Base-by-base conservation (phyloP, 139 green algal genomes). In the Picochlorum costavermella region DNA sequence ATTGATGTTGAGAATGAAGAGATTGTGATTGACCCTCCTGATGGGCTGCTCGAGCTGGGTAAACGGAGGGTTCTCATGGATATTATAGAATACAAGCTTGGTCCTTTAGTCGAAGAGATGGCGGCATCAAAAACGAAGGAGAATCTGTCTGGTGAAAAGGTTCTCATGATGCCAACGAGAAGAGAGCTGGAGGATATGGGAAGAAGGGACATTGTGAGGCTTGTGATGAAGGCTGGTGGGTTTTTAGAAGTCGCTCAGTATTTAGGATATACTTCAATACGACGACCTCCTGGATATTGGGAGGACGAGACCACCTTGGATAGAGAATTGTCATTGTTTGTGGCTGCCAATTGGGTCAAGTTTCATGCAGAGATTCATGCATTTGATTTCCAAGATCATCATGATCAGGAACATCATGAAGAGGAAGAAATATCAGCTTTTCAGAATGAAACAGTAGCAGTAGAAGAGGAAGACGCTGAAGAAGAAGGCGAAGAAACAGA, bases 31-130 rank as follows among this genome's bases (percentile, higher is more conserved):
- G 48, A 49, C 2, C 71, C 60, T 11, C 65, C 71, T 17, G 8
- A 23, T 12, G 71, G 71, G n/a, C 28, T 78, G 2, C 55, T 78
- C 23, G 61, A 75, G 8, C 50, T 78, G 9, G 67, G 72, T 5
- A 59, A 65, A 14, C 55, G 65, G 33, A 55, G 49, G 14, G 40
- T 20, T 12, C 46, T 28, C 16, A 53, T 53, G 17, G 46, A 53
- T 28, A 48, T 69, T 44, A 26, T 61, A 45, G 50, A 71, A 10
- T 6, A 63, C 5, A 30, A 64, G 14, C 49, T 78, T 23, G 13
- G 12, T 17, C 58, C 58, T 55, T n/a, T 55, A 20, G 33, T 44
- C 5, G 14, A 23, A 16, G 29, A 45, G 28, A 23, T 44, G 13
- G 40, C 56, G 12, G 6, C 13, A 44, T 25, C 17, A 29, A 33